phyloP scores from a whole-genome alignment of 352 stramenopile genomes.

The Phytophthora palmivora region DNA sequence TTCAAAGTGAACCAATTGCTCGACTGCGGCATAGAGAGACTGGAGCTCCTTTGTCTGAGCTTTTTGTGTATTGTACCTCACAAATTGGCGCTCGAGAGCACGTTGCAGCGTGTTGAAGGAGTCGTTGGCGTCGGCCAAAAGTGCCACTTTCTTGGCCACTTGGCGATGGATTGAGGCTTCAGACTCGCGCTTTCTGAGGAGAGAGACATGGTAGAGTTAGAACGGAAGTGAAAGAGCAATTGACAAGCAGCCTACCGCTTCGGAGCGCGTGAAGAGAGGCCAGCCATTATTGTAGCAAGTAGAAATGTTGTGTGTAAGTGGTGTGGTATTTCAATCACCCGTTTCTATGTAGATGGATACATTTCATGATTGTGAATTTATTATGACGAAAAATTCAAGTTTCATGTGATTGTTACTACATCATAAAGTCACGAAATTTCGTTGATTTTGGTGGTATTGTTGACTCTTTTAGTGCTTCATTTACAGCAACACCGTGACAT shows the following conservation, averaged over 20 bases:
- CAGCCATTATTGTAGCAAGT: not conserved
- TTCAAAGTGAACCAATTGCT: slow-evolving; percentile 28
- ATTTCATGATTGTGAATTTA: too few species aligned
- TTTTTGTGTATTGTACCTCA: slow-evolving; percentile 21
- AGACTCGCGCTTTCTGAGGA: slow-evolving; percentile 22
- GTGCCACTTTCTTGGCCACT: slow-evolving; percentile 24
- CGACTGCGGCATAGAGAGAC: slow-evolving; percentile 17
- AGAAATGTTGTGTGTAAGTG: too few species aligned
- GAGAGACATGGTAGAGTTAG: not conserved
- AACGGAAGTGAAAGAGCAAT: not conserved
- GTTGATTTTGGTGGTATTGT: too few species aligned
- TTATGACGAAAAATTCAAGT: too few species aligned
- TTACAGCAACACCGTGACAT: slow-evolving; percentile 23
- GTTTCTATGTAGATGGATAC: too few species aligned
- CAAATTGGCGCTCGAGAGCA: slow-evolving; percentile 8
- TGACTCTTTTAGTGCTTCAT: too few species aligned
- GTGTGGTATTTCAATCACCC: too few species aligned
- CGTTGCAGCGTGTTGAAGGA: slow-evolving; percentile 3
- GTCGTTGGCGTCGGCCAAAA: slow-evolving; percentile 26
- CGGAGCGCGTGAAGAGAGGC: not conserved
- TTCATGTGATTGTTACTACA: too few species aligned
- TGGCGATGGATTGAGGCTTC: slow-evolving; percentile 74
- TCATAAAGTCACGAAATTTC: too few species aligned
- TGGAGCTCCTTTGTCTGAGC: slow-evolving; percentile 7
- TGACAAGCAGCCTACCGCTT: slow-evolving; percentile 11